Evolutionary conservation across 2,329 filamentous ascomycete genomes (phyloP).

Genomic region (Aspergillus luchuensis): DNA sequence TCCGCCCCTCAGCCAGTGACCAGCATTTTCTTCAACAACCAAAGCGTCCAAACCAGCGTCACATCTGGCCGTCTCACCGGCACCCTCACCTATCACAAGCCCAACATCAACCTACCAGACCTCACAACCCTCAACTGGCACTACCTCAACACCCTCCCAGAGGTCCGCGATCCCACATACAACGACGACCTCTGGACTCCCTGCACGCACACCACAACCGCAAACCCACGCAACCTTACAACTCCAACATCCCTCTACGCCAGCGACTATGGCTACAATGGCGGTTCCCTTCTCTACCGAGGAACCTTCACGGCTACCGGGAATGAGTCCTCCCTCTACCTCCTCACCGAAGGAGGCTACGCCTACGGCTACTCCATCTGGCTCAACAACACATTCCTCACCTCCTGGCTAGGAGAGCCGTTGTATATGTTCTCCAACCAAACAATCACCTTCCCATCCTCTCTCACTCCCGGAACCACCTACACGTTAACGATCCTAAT

Average conservation of each 20-base stretch:
- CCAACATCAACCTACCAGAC: conserved; percentile 12
- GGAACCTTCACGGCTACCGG: conserved; percentile 32
- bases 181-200: conserved; percentile 17
- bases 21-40: conserved; percentile 17
- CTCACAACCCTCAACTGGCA: conserved; percentile 19
- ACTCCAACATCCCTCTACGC: conserved; percentile 31
- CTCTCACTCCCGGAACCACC: background rate
- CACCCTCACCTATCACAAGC: conserved; percentile 10
- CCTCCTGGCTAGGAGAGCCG: conserved; percentile 29
- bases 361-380: conserved; percentile 32
- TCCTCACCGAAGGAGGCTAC: conserved; percentile 28
- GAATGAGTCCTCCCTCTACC: conserved; percentile 23
- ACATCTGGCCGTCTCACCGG: background rate
- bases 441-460: conserved; percentile 11
- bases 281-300: conserved; percentile 31
- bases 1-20: conserved; percentile 3
- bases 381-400: conserved; percentile 28
- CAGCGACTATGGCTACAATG: conserved; percentile 35
- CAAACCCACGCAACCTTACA: conserved; percentile 16
- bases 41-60: background rate
- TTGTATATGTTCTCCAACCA: conserved; percentile 14
- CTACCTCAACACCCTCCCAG: conserved; percentile 21
- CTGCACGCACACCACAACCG: conserved; percentile 7
- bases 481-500: conserved; percentile 27
- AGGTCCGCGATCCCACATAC: conserved; percentile 12